phyloP scores from a whole-genome alignment of 2,329 filamentous ascomycete species.

The Penicillium sp. region DNA sequence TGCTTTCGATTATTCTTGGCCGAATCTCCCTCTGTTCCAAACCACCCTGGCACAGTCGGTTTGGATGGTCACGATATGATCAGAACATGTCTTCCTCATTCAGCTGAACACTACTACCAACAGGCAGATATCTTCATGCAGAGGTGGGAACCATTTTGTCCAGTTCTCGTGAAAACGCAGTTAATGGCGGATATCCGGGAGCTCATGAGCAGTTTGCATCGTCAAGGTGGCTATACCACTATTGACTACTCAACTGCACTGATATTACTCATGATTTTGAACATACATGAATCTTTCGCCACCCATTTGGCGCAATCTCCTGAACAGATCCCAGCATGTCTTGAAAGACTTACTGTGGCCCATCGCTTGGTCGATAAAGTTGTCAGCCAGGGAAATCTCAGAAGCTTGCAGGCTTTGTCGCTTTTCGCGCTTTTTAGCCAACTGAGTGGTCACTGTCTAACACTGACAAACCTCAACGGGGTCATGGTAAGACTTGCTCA shows the following conservation, averaged over 20 bases:
- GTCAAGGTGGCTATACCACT: not conserved
- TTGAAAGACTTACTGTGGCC: not conserved
- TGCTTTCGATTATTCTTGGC: conserved; percentile 9
- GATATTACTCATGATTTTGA: not conserved
- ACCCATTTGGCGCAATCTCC: not conserved
- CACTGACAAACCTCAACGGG: conserved; percentile 6
- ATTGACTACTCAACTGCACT: not conserved
- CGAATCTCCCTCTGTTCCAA: not conserved
- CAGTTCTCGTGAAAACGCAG: conserved; percentile 1
- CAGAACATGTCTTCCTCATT: not conserved
- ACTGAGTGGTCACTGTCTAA: conserved; percentile 5
- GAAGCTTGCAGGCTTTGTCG: conserved; percentile 7
- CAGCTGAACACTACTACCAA: conserved; percentile 5
- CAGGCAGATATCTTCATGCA: conserved; percentile 5
- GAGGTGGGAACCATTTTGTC: conserved; percentile 10
- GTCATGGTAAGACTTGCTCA: conserved; percentile 8
- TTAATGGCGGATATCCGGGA: conserved; percentile 2
- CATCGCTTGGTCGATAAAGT: conserved; percentile 1
- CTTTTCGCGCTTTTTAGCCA: conserved; percentile 7
- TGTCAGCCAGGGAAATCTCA: not conserved
- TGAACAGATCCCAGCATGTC: not conserved
- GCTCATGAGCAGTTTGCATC: not conserved
- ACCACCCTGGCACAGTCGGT: not conserved
- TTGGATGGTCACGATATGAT: not conserved
- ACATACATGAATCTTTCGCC: not conserved